Conservation (phyloP, 2,329 filamentous ascomycete species). For the Nothophaeocryptopus gaeumannii region DNA sequence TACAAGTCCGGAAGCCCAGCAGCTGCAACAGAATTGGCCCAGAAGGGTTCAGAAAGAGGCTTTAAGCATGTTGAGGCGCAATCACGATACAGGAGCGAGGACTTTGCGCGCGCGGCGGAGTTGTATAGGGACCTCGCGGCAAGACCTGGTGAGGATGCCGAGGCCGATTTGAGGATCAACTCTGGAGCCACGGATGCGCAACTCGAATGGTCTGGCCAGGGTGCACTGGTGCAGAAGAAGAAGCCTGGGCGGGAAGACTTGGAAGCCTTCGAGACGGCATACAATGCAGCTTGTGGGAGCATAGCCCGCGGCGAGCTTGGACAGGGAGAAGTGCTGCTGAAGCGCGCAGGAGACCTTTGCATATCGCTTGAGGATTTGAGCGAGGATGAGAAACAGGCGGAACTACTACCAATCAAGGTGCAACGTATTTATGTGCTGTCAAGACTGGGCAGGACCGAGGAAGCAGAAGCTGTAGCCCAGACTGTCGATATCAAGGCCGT, state of each 20-base stretch:
- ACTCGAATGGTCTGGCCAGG: slow-evolving; percentile 64
- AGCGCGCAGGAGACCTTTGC: slow-evolving; percentile 69
- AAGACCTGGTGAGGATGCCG: slow-evolving; percentile 55
- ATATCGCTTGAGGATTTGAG: slow-evolving; percentile 69
- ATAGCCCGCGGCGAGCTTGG: slow-evolving; percentile 67
- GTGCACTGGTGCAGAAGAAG: slow-evolving; percentile 52
- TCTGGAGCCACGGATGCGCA: slow-evolving; percentile 69
- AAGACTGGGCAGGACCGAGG: slow-evolving; percentile 62
- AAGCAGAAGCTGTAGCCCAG: slow-evolving; percentile 62
- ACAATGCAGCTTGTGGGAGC: slow-evolving; percentile 72
- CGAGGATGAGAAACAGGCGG: slow-evolving; percentile 70
- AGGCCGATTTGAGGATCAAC: slow-evolving; percentile 75
- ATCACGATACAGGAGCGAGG: slow-evolving; percentile 70
- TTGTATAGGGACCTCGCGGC: slow-evolving; percentile 61
- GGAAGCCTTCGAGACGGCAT: slow-evolving; percentile 77
- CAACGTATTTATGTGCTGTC: slow-evolving; percentile 73
- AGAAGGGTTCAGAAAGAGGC: slow-evolving; percentile 44
- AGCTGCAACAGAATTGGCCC: slow-evolving; percentile 59
- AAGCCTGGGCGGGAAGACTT: slow-evolving; percentile 60
- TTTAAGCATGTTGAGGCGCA: slow-evolving; percentile 61
- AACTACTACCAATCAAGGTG: slow-evolving; percentile 71
- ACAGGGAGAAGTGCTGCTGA: slow-evolving; percentile 64
- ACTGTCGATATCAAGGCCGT: slow-evolving; percentile 63
- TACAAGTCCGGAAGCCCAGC: slow-evolving; percentile 73
- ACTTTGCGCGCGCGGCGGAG: slow-evolving; percentile 63